Evolutionary conservation across 257 asterid genomes (phyloP), one percentile per base, ranked within the genome.

Genomic region (Avicennia marina): DNA sequence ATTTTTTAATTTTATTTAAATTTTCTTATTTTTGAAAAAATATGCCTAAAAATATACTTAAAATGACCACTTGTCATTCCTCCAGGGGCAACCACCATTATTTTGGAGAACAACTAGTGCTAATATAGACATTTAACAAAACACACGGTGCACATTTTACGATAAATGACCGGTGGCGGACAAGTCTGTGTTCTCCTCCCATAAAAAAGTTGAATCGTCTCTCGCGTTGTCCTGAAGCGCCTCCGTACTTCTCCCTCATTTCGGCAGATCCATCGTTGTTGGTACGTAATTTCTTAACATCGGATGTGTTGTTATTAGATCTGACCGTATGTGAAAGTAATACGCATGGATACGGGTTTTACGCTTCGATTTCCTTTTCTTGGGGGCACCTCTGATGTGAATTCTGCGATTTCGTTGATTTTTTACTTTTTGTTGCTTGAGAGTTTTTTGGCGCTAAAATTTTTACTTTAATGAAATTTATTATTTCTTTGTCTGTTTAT

Each of bases 151-250:
- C 56, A 51, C 56, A 60, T 65, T 50, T 48, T n/a, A 32, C 27
- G 58, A 58, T 68, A 73, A 47, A 42, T 53, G 31, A n/a, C 39
- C 63, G 42, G 47, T 26, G 54, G 72, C 44, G 53, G 62, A 53
- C 25, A 32, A 1, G 39, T 63, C n/a, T 67, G 16, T 27, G 19
- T 29, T 29, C 43, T 54, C 50, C 50, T 66, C 12, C 42, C 12
- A n/a, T n/a, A n/a, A n/a, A n/a, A n/a, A n/a, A n/a, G n/a, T n/a
- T n/a, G n/a, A n/a, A n/a, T n/a, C n/a, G n/a, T n/a, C n/a, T n/a
- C n/a, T n/a, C n/a, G n/a, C 75, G 71, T 68, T 64, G 16, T 39
- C 60, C 62, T 64, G 43, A 55, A 58, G 79, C 75, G 36, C 57
- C 67, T 61, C 47, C 75, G 24, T 53, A 46, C 53, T 67, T 73